These are phyloP conservation scores for Giardia muris DNA, from an alignment of 208 protist species.

Conservation along the genomic window DNA sequence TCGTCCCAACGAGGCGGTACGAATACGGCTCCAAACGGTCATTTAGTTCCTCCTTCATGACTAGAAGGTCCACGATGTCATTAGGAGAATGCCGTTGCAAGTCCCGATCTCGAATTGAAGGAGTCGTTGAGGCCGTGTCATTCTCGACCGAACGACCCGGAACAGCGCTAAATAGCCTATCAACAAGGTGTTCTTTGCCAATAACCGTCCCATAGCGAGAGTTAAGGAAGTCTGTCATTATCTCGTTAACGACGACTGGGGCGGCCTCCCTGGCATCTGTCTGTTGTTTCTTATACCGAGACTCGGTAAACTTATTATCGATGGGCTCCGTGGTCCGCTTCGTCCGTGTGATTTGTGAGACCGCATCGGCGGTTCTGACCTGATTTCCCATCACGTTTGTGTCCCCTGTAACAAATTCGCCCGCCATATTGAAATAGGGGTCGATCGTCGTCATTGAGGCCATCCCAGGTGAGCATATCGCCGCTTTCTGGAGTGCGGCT, in stretches of 20 bases:
- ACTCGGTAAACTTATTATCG: not conserved
- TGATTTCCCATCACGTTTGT: too few species aligned
- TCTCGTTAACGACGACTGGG: not conserved
- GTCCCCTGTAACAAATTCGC: too few species aligned
- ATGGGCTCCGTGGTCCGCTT: not conserved
- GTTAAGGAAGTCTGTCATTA: not conserved
- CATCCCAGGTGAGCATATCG: too few species aligned
- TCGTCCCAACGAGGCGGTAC: not conserved
- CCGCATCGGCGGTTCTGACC: not conserved
- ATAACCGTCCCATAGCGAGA: not conserved
- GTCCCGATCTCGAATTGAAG: not conserved
- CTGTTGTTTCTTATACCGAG: not conserved
- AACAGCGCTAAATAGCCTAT: not conserved
- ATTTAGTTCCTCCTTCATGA: not conserved
- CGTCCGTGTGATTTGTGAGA: not conserved
- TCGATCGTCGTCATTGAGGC: too few species aligned
- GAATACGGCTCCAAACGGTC: not conserved
- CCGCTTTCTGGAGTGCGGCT: too few species aligned
- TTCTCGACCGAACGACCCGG: not conserved
- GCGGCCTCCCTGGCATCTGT: not conserved
- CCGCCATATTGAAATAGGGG: too few species aligned
- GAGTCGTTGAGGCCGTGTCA: not conserved
- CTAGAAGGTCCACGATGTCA: not conserved
- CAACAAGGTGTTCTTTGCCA: not conserved
- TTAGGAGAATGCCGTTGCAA: not conserved